Percentiles rank a stretch among this genome's conserved stretches.
phyloP scores from a whole-genome alignment of 305 asterid species.

The Ilex paraguariensis region DNA sequence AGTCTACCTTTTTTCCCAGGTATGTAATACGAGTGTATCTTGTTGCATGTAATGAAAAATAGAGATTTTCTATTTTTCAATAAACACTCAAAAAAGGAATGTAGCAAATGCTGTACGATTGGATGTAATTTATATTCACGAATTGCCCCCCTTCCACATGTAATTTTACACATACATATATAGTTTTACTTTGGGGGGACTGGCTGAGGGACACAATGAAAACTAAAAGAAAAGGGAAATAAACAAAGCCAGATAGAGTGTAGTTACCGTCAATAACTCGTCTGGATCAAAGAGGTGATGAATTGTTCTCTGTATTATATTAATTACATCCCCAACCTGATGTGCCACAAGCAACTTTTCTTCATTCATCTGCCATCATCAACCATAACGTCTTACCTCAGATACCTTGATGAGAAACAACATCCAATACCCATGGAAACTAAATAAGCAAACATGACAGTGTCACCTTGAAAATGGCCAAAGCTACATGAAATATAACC shows the following conservation, averaged over 20 bases:
- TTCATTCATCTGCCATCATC: slow-evolving; percentile 77
- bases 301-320: slow-evolving; percentile 73
- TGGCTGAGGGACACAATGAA: neutral
- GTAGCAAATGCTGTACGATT: too few species aligned
- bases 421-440: neutral
- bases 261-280: slow-evolving; percentile 71
- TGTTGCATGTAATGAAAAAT: too few species aligned
- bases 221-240: neutral
- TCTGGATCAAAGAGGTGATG: slow-evolving; percentile 94
- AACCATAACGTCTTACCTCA: neutral
- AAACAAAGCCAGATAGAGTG: neutral
- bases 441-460: slow-evolving; percentile 1
- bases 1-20: too few species aligned
- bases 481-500: slow-evolving; percentile 77
- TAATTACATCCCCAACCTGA: slow-evolving; percentile 91
- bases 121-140: too few species aligned
- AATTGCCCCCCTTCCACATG: too few species aligned
- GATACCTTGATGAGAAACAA: neutral
- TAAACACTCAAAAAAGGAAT: too few species aligned
- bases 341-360: slow-evolving; percentile 66
- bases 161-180: too few species aligned
- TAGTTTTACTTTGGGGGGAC: too few species aligned
- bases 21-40: too few species aligned
- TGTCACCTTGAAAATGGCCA: slow-evolving; percentile 83
- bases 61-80: too few species aligned